Evolutionary conservation across 805 yeast species (phyloP), one percentile per base, ranked within the genome.

Genomic region (Saturnispora sanitii): DNA sequence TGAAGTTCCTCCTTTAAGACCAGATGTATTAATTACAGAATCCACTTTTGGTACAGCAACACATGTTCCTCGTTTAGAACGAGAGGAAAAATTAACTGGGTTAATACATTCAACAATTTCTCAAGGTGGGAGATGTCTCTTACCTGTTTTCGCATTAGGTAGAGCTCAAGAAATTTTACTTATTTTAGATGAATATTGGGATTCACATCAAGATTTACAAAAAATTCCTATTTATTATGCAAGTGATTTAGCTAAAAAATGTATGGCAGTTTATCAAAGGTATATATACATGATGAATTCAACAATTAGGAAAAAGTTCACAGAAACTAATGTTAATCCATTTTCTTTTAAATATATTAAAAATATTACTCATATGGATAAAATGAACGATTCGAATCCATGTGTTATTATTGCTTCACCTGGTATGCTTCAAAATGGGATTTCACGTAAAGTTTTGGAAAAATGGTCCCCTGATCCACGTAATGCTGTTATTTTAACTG

Each of bases 11-110:
- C 83, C 88, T 4, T 63, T 65, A 2, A 70, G 82, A 46, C 96
- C 97, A 0, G 97, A 92, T 61, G 73, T 92, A 18, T 67, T 92
- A 37, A 88, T 92, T 52, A 82, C 94, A 2, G 99, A 92, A 60
- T 82, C 96, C 4, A 92, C 99, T 1, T 92, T 88, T 58, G 99
- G 99, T 42, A 92, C 97, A 0, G 96, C 96, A 30, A 85, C 95
- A 0, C 96, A 88, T 56, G 95, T 87, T 55, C 94, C 96, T 2
- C 68, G 96, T 46, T 58, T 71, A 19, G 95, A 85, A 45, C 81
- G 88, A 58, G 99, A 92, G 59, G 67, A 74, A 12, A 74, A 88
- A 50, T 65, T 92, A 46, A 84, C 94, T 6, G 79, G 78, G 35
- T 61, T 86, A 28, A 84, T 92, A 18, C 96, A 92, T 52, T 72